phyloP scores from a whole-genome alignment of 768 basidiomycete species.

The Pleurotus tuoliensis region DNA sequence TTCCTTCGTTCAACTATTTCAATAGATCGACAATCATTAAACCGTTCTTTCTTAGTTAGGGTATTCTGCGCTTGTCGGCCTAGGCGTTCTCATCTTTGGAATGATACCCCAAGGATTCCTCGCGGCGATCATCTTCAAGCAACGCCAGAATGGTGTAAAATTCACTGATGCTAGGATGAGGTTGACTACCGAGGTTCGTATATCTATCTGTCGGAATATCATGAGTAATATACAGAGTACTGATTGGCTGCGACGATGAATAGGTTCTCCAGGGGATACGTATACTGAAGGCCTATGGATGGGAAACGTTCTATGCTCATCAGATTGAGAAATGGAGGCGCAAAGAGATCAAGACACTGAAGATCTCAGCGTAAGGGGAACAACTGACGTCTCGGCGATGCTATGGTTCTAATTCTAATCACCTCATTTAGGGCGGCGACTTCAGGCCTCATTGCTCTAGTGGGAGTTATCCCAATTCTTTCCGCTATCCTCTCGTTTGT shows the following conservation, averaged over 20 bases:
- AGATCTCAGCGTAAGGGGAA: slow-evolving; percentile 32
- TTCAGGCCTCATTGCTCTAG: slow-evolving; percentile 36
- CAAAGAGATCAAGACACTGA: slow-evolving; percentile 35
- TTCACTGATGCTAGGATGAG: slow-evolving; percentile 67
- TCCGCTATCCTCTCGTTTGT: slow-evolving; percentile 52
- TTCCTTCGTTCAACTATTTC: neutral
- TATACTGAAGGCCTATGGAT: slow-evolving; percentile 61
- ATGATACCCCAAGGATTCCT: slow-evolving; percentile 57
- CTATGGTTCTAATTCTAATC: neutral
- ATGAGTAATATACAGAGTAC: neutral
- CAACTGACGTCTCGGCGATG: neutral
- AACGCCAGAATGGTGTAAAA: slow-evolving; percentile 53
- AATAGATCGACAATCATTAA: neutral
- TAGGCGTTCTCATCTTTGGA: slow-evolving; percentile 53
- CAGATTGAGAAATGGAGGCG: slow-evolving; percentile 34
- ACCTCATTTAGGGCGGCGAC: slow-evolving; percentile 26
- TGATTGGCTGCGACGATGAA: neutral
- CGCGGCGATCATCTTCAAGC: slow-evolving; percentile 47
- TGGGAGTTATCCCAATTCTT: slow-evolving; percentile 48
- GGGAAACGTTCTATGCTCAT: slow-evolving; percentile 47
- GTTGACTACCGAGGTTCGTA: slow-evolving; percentile 51
- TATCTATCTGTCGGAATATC: neutral
- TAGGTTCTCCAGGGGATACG: slow-evolving; percentile 64
- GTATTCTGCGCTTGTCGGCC: slow-evolving; percentile 64
- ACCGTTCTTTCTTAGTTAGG: slow-evolving; percentile 39